These are phyloP conservation scores for Corylus heterophylla DNA, from an alignment of 306 rosid species.

Conservation along the genomic window DNA sequence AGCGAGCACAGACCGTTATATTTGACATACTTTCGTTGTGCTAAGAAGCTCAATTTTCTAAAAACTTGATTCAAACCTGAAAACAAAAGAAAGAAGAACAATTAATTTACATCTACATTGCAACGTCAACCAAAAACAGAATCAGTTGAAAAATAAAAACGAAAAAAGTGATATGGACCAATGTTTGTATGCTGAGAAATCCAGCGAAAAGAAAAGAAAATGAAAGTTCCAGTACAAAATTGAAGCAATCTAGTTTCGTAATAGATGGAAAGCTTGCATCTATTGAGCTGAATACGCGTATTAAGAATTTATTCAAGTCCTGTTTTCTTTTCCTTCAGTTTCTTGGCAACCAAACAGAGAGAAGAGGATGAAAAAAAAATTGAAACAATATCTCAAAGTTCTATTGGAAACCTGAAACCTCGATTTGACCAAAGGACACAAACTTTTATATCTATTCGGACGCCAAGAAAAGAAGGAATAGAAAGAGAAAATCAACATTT, in stretches of 20 bases:
- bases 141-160: neutral
- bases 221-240: neutral
- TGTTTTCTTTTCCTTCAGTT: neutral
- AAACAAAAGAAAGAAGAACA: neutral
- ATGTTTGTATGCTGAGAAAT: slow-evolving; percentile 3
- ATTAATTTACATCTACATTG: neutral
- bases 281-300: neutral
- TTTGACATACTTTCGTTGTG: slow-evolving; percentile 45
- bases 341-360: neutral
- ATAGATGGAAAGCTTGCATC: neutral
- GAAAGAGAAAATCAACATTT: neutral
- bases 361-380: neutral
- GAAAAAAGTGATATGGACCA: neutral
- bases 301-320: neutral
- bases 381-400: neutral
- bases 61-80: slow-evolving; percentile 23
- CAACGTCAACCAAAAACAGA: neutral
- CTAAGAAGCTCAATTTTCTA: neutral
- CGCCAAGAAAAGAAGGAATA: neutral
- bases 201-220: neutral
- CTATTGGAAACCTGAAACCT: neutral
- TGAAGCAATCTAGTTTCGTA: slow-evolving; percentile 3
- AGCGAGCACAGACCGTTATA: slow-evolving; percentile 61
- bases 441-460: neutral
- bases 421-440: neutral